Conservation (phyloP, 2,329 filamentous ascomycete genomes). For the Claviceps cyperi region DNA sequence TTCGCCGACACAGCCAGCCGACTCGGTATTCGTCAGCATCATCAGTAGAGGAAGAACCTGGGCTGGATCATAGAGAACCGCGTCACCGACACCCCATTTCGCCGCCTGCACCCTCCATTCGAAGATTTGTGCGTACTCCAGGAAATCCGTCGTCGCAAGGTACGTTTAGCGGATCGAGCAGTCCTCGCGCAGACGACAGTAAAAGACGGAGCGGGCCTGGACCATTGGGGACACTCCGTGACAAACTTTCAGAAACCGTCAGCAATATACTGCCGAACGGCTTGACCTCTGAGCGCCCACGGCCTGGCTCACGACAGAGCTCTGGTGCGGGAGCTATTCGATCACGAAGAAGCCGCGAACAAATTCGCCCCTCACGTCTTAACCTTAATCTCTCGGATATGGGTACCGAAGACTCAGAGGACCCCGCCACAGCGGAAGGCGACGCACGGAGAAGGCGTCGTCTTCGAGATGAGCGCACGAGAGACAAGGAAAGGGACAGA, state of each 20-base stretch:
- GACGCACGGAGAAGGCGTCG: constrained; percentile 14
- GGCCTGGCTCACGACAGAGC: constrained; percentile 21
- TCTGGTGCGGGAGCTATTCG: constrained; percentile 18
- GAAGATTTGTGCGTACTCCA: constrained; percentile 19
- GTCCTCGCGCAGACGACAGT: constrained; percentile 20
- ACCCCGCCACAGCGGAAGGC: constrained; percentile 19
- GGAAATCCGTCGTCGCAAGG: constrained; percentile 16
- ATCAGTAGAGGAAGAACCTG: constrained; percentile 29
- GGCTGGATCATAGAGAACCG: constrained; percentile 10
- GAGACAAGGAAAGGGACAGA: constrained; percentile 19
- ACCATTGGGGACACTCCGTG: constrained; percentile 24
- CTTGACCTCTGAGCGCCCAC: constrained; percentile 19
- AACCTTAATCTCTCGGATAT: constrained; percentile 28
- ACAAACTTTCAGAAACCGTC: constrained; percentile 31
- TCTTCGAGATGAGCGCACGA: constrained; percentile 13
- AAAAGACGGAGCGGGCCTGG: constrained; percentile 22
- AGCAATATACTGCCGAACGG: constrained; percentile 27
- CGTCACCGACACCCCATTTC: constrained; percentile 14
- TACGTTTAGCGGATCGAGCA: constrained; percentile 11
- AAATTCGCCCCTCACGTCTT: constrained; percentile 25
- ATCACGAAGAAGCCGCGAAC: constrained; percentile 25
- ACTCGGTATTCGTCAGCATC: constrained; percentile 26
- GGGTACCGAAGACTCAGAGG: constrained; percentile 22
- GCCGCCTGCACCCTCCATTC: constrained; percentile 17
- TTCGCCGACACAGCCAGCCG: constrained; percentile 36